Conservation (phyloP, 345 rosid genomes). For the Sonneratia alba region DNA sequence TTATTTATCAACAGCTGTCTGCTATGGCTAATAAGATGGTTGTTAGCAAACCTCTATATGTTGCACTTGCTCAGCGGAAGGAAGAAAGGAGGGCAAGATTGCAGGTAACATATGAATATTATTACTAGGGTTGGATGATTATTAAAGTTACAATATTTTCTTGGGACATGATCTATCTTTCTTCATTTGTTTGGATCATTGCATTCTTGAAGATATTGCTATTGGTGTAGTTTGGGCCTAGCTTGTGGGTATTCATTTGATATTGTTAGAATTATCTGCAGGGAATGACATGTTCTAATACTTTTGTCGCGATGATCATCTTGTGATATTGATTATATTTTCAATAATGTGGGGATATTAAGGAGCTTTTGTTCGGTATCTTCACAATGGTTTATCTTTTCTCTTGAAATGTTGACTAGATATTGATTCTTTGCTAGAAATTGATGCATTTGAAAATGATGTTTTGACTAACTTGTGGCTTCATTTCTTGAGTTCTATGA, state of each 20-base stretch:
- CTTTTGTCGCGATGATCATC: neutral
- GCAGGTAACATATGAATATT: constrained; percentile 30
- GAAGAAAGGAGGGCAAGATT: constrained; percentile 75
- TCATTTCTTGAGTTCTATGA: neutral
- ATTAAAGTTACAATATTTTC: neutral
- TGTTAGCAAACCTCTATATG: constrained; percentile 62
- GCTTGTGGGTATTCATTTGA: neutral
- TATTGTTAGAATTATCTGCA: neutral
- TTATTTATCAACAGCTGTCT: constrained; percentile 31
- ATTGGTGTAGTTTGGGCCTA: neutral
- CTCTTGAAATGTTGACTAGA: too few relatives aligned
- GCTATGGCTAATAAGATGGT: constrained; percentile 67
- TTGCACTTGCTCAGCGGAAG: constrained; percentile 68
- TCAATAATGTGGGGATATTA: neutral
- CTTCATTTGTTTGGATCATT: neutral
- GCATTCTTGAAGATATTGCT: neutral
- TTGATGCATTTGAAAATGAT: neutral
- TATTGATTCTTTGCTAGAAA: neutral
- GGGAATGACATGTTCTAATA: neutral
- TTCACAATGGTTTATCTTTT: neutral
- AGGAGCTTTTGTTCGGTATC: neutral
- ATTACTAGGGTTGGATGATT: neutral
- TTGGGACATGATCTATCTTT: neutral
- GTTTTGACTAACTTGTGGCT: neutral
- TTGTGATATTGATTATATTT: neutral